These are phyloP conservation scores for Pugionium dolabratum DNA, from an alignment of 345 rosid species.

Conservation along the genomic window DNA sequence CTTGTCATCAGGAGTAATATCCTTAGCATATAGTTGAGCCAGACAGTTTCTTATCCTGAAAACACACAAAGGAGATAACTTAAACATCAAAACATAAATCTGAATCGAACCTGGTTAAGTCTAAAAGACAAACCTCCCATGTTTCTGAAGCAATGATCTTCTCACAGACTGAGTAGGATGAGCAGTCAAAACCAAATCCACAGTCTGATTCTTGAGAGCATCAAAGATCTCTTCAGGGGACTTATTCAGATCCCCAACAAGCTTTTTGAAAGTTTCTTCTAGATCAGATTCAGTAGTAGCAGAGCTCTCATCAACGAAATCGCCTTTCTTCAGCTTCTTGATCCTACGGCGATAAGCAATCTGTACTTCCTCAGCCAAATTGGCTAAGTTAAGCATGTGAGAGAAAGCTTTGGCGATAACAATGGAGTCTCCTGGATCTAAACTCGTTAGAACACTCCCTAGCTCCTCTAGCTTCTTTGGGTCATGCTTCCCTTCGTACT, in stretches of 20 bases:
- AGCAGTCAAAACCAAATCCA: conserved; percentile 95
- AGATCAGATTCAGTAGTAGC: conserved; percentile 95
- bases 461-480: conserved; percentile 84
- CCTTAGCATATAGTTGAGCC: conserved; percentile 86
- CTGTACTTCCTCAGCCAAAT: conserved; percentile 98
- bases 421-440: conserved; percentile 95
- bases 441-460: conserved; percentile 72
- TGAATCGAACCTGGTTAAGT: background rate
- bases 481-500: conserved; percentile 80
- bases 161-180: conserved; percentile 97
- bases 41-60: conserved; percentile 83
- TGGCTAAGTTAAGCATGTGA: conserved; percentile 96
- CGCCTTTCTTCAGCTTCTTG: conserved; percentile 84
- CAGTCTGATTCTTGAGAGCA: conserved; percentile 95
- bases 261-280: conserved; percentile 88
- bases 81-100: conserved; percentile 16
- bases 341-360: conserved; percentile 80
- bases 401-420: conserved; percentile 84
- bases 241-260: conserved; percentile 75
- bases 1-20: conserved; percentile 95
- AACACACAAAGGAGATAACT: conserved; percentile 10
- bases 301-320: conserved; percentile 74
- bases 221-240: conserved; percentile 92
- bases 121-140: conserved; percentile 58
- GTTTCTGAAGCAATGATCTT: conserved; percentile 95